Evolutionary conservation across 2,329 filamentous ascomycete genomes (phyloP).

Genomic region (Neonectria magnoliae): DNA sequence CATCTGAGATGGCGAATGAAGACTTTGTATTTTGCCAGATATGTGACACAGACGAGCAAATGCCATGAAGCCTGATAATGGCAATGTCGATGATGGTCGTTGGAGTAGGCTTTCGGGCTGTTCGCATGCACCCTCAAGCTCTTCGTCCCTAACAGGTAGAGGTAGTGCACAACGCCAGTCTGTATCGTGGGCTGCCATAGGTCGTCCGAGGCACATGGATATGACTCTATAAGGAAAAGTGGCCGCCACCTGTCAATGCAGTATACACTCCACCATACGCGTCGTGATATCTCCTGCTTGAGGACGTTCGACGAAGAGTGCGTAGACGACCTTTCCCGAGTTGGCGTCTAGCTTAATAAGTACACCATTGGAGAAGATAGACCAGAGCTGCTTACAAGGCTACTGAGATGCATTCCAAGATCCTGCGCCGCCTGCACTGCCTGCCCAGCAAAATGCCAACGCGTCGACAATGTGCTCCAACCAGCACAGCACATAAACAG

Average conservation of each 20-base stretch:
- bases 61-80: conserved; percentile 40
- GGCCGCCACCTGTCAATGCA: conserved; percentile 39
- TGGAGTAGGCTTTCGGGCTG: not conserved
- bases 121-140: conserved; percentile 27
- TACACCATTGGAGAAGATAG: no score
- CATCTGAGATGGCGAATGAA: conserved; percentile 33
- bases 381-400: conserved; percentile 24
- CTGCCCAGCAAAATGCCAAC: conserved; percentile 42
- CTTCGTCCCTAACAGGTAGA: conserved; percentile 39
- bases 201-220: conserved; percentile 44
- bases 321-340: not conserved
- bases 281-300: conserved; percentile 35
- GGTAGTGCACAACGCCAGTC: conserved; percentile 45
- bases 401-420: conserved; percentile 41
- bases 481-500: conserved; percentile 44
- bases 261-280: conserved; percentile 46
- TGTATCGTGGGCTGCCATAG: conserved; percentile 40
- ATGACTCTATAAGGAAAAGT: conserved; percentile 29
- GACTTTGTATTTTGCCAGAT: conserved; percentile 38
- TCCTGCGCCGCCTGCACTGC: conserved; percentile 43
- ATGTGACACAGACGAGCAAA: conserved; percentile 43
- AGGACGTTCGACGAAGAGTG: conserved; percentile 5
- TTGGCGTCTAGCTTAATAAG: not conserved
- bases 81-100: conserved; percentile 5
- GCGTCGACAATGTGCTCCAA: conserved; percentile 45